Percentiles rank a stretch among this genome's conserved stretches.
Evolutionary conservation across 345 rosid species (phyloP).

Genomic region (Dipteronia sinensis): DNA sequence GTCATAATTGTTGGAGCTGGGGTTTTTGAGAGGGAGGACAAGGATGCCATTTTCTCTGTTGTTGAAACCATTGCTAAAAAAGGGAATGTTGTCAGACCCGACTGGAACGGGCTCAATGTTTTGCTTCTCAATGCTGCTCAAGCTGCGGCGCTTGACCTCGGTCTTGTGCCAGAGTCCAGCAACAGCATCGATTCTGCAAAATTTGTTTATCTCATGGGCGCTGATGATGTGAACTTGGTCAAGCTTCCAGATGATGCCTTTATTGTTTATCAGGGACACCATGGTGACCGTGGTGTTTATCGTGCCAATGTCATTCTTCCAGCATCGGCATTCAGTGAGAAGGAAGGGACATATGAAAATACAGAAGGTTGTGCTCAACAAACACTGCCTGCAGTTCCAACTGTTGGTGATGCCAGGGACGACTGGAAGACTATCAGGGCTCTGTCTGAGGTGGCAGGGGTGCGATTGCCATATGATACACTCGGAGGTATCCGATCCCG

Average conservation of each 20-base stretch:
- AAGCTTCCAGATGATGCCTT: constrained; percentile 87
- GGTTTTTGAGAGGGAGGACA: constrained; percentile 77
- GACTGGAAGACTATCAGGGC: constrained; percentile 98
- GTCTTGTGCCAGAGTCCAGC: constrained; percentile 77
- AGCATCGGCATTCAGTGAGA: constrained; percentile 88
- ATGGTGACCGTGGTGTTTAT: constrained; percentile 83
- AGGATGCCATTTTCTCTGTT: constrained; percentile 72
- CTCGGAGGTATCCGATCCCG: constrained; percentile 64
- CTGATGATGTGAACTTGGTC: constrained; percentile 83
- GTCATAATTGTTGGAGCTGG: constrained; percentile 92
- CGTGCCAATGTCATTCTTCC: constrained; percentile 95
- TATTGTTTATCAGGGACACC: constrained; percentile 96
- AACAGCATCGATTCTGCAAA: constrained; percentile 75
- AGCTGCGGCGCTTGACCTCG: constrained; percentile 98
- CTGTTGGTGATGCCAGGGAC: constrained; percentile 96
- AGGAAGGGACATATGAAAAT: constrained; percentile 92
- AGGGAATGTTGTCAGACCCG: constrained; percentile 75
- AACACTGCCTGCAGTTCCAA: constrained; percentile 96
- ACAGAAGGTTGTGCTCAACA: constrained; percentile 90
- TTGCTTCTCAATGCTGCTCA: constrained; percentile 93
- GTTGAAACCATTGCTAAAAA: constrained; percentile 72
- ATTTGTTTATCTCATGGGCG: constrained; percentile 94
- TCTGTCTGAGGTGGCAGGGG: constrained; percentile 84
- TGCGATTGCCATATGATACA: constrained; percentile 73
- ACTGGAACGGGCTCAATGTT: constrained; percentile 94